Evolutionary conservation across 225 moss, liverwort and hornwort species (phyloP), one percentile per base, ranked within the genome.

Genomic region (Polytrichum commune): DNA sequence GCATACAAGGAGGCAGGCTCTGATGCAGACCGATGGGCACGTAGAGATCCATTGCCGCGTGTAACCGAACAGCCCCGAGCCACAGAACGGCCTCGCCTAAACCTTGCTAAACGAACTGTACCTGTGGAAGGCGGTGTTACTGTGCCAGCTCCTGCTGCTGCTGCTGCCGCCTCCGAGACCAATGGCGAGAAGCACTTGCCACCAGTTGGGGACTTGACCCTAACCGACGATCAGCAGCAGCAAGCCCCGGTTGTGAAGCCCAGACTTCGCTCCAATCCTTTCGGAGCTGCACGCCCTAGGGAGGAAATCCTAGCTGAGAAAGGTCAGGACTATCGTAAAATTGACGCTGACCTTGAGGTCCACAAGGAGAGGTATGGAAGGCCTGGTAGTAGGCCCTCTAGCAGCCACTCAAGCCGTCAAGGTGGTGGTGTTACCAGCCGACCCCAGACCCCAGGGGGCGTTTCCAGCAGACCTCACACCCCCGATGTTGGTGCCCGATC

Each of bases 281-380:
- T 97, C 63, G 96, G 96, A 24, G 69, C 72, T 6, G 96, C 96
- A 0, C 69, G 96, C 18, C 96, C 96, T 4, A 84, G 96, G 66
- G 96, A 97, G 83, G 96, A 97, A 74, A 90, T 97, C 55, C 77
- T 97, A 76, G 93, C 96, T 18, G 93, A 92, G 88, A 97, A 97
- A 69, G 96, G 96, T 4, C 93, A 93, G 85, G 96, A 97, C 81
- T 97, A 88, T 80, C 90, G 96, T 56, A 97, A 97, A 80, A 75
- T 97, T 20, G 96, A 97, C 30, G 92, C 90, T 4, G 93, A 94
- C 0, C 74, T 93, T 61, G 96, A 97, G 67, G 78, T 83, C 55
- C 88, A 75, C 16, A 82, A 82, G 27, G 91, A 91, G 73, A 79
- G 86, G 77, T 79, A 74, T 32, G 86, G 69, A 13, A 83, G 96